Evolutionary conservation across 352 stramenopile species (phyloP).

Genomic region (Globisporangium nagaii): DNA sequence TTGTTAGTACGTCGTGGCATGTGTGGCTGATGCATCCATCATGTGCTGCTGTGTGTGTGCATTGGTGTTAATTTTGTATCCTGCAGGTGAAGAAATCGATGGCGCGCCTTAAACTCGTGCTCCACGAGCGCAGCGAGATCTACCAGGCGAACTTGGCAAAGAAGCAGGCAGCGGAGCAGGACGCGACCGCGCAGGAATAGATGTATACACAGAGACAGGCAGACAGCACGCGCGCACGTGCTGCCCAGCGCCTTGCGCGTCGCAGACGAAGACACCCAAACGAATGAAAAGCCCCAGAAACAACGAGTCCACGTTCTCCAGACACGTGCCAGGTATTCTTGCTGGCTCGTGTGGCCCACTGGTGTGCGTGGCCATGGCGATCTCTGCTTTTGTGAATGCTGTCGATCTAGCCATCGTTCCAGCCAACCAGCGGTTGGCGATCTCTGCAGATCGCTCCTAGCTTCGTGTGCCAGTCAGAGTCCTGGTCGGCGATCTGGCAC

Average conservation of each 20-base stretch:
- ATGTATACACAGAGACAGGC: not conserved
- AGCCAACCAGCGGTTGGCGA: too few species aligned
- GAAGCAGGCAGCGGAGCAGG: constrained; percentile 30
- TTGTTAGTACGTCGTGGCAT: not conserved
- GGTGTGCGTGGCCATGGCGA: too few species aligned
- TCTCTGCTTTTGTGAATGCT: too few species aligned
- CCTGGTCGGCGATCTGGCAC: too few species aligned
- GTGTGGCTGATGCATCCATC: not conserved
- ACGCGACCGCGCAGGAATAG: constrained; percentile 14
- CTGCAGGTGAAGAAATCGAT: constrained; percentile 79
- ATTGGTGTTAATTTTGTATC: not conserved
- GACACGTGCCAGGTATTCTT: too few species aligned
- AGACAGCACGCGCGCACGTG: not conserved
- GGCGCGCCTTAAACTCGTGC: constrained; percentile 83
- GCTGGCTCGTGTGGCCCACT: too few species aligned
- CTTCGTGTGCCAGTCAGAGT: too few species aligned
- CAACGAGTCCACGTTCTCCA: too few species aligned
- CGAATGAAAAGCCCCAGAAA: not conserved
- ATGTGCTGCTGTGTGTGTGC: not conserved
- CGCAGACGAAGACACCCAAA: not conserved
- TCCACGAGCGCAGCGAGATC: constrained; percentile 78
- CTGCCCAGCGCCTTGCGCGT: too few species aligned
- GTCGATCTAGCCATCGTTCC: too few species aligned
- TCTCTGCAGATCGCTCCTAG: too few species aligned
- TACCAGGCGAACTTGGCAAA: constrained; percentile 67